Conservation (phyloP, 768 basidiomycete species). For the Trametes cubensis region DNA sequence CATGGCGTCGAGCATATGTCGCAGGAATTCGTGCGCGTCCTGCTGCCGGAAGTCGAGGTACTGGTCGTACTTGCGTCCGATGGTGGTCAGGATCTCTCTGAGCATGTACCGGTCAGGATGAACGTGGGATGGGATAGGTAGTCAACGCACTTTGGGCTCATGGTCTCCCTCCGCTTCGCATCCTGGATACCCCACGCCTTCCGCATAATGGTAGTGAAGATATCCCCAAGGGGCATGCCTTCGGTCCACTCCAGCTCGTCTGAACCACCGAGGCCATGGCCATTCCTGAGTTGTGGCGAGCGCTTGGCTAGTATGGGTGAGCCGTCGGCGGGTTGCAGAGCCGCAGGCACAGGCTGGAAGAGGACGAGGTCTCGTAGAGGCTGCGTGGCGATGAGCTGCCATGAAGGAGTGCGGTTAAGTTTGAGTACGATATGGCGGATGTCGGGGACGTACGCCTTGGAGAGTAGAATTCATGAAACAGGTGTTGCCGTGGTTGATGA, state of each 20-base stretch:
- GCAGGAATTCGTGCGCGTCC: conserved; percentile 92
- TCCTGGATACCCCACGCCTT: conserved; percentile 68
- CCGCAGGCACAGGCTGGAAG: conserved; percentile 52
- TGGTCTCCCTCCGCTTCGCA: conserved; percentile 48
- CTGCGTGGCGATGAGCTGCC: conserved; percentile 67
- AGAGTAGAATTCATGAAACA: conserved; percentile 97
- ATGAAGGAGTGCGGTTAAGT: neutral
- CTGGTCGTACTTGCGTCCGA: conserved; percentile 89
- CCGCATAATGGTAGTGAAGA: conserved; percentile 61
- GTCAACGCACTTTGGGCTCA: conserved; percentile 68
- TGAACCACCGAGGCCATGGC: conserved; percentile 53
- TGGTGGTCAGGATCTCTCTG: conserved; percentile 63
- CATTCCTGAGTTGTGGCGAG: conserved; percentile 74
- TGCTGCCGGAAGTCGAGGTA: conserved; percentile 95
- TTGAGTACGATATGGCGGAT: conserved; percentile 21
- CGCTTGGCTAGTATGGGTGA: conserved; percentile 41
- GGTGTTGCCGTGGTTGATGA: conserved; percentile 83
- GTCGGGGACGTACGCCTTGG: conserved; percentile 66
- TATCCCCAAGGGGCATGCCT: conserved; percentile 71
- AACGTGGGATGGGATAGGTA: conserved; percentile 2
- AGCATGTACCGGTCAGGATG: neutral
- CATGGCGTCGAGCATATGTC: conserved; percentile 88
- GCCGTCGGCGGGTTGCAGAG: conserved; percentile 44
- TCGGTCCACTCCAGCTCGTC: conserved; percentile 57
- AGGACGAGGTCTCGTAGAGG: conserved; percentile 59